Base-by-base conservation (phyloP, 2,329 filamentous ascomycete genomes). In the Penicillium griseofulvum region DNA sequence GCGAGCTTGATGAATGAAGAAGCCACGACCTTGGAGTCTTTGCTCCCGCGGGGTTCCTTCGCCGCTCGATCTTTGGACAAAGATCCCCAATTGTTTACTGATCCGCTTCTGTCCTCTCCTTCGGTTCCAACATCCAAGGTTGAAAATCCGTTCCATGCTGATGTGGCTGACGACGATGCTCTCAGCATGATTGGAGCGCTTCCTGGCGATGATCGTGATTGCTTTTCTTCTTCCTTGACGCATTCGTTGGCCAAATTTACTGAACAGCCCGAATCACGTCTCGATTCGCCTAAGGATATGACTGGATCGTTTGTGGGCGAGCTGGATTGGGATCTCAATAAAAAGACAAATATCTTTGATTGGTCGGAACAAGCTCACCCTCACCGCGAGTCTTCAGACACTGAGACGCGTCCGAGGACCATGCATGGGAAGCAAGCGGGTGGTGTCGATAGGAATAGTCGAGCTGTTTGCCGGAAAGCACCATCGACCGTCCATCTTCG, bases 391-490 rank as follows among this genome's bases (percentile, higher is more conserved):
- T 71, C 76, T 41, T 77, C 78, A 59, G 76, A 78, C 54, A 77
- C 80, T 33, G 82, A 80, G 54, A 77, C 78, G 53, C 79, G 85
- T 31, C 85, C 85, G 19, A 80, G 80, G 52, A 87, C 84, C 16
- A 83, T 87, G 41, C 83, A 87, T 67, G 83, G 84, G 11, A 87
- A 86, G 68, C 83, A 87, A 60, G 79, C 80, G 17, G 47, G 47
- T 54, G 76, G 76, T 52, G 78, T 84, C 53, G 71, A 74, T 49
- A 75, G 83, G 61, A 82, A 82, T 24, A 85, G 83, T 68, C 80
- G 84, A 57, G 72, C 80, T 49, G 74, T 80, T 43, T 81, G 81
- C 53, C 81, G 85, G 36, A 82, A 84, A 60, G 80, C 76, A 33
- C 81, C 83, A 36, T 85, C 80, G 61, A 78, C 81, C 36, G 76